Evolutionary conservation across 1,284 basidiomycete genomes (phyloP).

Genomic region (Golubevia pallescens): DNA sequence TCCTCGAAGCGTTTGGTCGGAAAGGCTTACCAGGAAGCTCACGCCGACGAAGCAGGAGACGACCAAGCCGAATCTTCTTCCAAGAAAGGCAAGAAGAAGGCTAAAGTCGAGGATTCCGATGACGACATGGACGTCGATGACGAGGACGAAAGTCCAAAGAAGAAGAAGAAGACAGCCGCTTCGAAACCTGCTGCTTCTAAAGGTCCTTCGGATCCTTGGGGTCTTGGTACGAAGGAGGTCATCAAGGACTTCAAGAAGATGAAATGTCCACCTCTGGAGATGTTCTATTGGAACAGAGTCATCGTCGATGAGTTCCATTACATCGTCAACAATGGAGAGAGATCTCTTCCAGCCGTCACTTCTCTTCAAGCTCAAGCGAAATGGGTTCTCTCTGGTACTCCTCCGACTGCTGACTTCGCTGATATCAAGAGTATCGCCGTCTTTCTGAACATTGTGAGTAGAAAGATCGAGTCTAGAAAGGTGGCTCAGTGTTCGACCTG

Average conservation of each 20-base stretch:
- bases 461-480: too few relatives aligned
- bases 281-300: constrained; percentile 46
- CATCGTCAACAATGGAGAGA: constrained; percentile 25
- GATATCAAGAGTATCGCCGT: constrained; percentile 46
- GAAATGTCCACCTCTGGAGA: constrained; percentile 37
- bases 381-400: constrained; percentile 51
- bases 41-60: background rate
- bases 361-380: constrained; percentile 30
- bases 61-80: too few relatives aligned
- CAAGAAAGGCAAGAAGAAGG: constrained; percentile 17
- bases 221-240: constrained; percentile 14
- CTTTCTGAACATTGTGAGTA: constrained; percentile 32
- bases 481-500: background rate
- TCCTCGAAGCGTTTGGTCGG: constrained; percentile 31
- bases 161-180: constrained; percentile 18
- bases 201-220: constrained; percentile 24
- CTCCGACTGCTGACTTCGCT: constrained; percentile 45
- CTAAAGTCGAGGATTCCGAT: background rate
- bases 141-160: constrained; percentile 23
- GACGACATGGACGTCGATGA: constrained; percentile 8
- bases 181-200: too few relatives aligned
- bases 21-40: background rate
- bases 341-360: constrained; percentile 37
- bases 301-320: constrained; percentile 53
- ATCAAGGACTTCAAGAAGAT: constrained; percentile 32